Conservation (phyloP, 2,329 filamentous ascomycete genomes). For the Amauroascus verrucosus region DNA sequence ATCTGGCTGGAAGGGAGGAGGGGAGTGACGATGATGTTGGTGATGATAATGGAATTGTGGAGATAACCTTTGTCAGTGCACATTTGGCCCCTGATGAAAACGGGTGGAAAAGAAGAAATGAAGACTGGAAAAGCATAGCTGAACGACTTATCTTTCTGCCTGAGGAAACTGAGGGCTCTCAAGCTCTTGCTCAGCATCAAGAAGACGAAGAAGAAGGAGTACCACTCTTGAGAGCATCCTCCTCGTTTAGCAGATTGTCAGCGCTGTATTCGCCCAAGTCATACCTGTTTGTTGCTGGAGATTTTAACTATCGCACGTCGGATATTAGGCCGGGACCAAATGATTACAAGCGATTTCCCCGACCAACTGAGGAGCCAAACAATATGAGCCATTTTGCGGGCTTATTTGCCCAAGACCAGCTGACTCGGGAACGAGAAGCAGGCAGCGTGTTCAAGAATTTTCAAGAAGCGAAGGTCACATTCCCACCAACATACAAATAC, state of each 20-base stretch:
- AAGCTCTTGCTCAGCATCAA: slow-evolving; percentile 5
- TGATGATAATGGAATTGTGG: slow-evolving; percentile 32
- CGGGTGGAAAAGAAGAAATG: slow-evolving; percentile 63
- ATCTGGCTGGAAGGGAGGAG: slow-evolving; percentile 33
- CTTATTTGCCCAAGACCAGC: slow-evolving; percentile 67
- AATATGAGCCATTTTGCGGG: slow-evolving; percentile 54
- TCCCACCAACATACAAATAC: slow-evolving; percentile 94
- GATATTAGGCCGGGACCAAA: slow-evolving; percentile 51
- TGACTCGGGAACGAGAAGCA: slow-evolving; percentile 58
- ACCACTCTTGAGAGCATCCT: slow-evolving; percentile 24
- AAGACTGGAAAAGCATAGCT: slow-evolving; percentile 80
- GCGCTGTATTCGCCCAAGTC: slow-evolving; percentile 62
- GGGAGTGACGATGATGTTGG: slow-evolving; percentile 23
- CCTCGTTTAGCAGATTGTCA: slow-evolving; percentile 20
- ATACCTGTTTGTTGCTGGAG: slow-evolving; percentile 77
- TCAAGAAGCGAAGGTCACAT: slow-evolving; percentile 60
- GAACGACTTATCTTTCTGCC: slow-evolving; percentile 63
- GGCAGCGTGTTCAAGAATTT: slow-evolving; percentile 69
- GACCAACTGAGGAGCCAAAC: slow-evolving; percentile 40
- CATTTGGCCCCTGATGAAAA: slow-evolving; percentile 85
- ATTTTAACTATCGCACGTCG: slow-evolving; percentile 88
- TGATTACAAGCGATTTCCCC: slow-evolving; percentile 52
- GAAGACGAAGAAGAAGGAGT: slow-evolving; percentile 24
- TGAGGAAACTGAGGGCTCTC: slow-evolving; percentile 16
- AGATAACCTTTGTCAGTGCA: slow-evolving; percentile 74